Base-by-base conservation (phyloP, 2,329 filamentous ascomycete species). In the Phialophora chinensis region DNA sequence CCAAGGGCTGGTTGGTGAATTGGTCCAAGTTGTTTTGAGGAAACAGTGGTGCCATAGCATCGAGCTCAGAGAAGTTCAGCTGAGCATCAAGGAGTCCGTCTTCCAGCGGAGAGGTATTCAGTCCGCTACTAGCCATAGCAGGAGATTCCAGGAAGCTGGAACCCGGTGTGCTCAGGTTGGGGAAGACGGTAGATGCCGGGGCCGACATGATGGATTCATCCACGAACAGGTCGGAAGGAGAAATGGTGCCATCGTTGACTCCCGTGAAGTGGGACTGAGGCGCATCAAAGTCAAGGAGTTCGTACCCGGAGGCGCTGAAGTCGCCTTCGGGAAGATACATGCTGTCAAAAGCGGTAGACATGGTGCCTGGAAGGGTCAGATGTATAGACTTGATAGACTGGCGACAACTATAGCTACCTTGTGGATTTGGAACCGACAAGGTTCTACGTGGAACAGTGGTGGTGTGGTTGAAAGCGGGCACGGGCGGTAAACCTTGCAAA, bases 121-220 rank as follows among this genome's bases (percentile, higher is more conserved):
- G 62, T 20, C 71, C 70, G 42, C 73, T 73, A 58, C 58, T 70
- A 31, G 60, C 67, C 60, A 67, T 69, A 27, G 68, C 72, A 65
- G 94, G 83, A 50, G 91, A 85, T 76, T 84, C 91, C 89, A 91
- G 93, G 68, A 82, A 84, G 72, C 83, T 80, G 53, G 81, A 75
- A 63, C 78, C 76, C 47, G 79, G 78, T 68, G 91, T 93, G 50
- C 91, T 94, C 79, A 95, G 76, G 71, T 91, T 87, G 54, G 91
- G 94, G 74, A 93, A 86, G 52, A 90, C 88, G 55, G 88, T 85
- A 3, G 91, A 95, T 77, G 90, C 90, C 27, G 92, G 91, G 44
- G 91, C 87, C 72, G 91, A 94, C 60, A 71, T 63, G 23, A 65
- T 66, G 14, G 63, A 63, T 75, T 88, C 89, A 71, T 86, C 85